A percentile compares a stretch with the other conserved stretches of the same genome.
phyloP scores from a whole-genome alignment of 2,329 filamentous ascomycete species.

The Falciphora oryzae region DNA sequence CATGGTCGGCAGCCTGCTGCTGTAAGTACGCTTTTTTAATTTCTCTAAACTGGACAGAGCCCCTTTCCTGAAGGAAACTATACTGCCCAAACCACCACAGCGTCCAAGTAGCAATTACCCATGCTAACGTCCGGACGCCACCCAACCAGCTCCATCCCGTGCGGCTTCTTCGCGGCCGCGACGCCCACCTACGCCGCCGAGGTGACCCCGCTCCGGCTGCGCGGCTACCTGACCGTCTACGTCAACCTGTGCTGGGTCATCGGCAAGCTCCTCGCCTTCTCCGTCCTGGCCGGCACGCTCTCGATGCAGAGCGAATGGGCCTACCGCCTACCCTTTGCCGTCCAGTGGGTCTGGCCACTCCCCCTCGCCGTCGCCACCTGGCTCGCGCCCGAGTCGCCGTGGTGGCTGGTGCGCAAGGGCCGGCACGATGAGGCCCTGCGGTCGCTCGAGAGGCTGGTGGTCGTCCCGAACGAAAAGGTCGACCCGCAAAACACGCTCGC shows the following conservation, averaged over 20 bases:
- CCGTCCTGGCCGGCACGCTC: conserved; percentile 37
- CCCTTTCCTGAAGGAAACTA: too few species aligned
- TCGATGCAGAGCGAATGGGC: conserved; percentile 39
- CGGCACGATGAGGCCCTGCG: conserved; percentile 33
- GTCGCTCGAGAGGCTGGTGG: conserved; percentile 38
- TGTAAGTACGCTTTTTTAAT: background rate
- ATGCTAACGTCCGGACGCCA: background rate
- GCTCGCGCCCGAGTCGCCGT: conserved; percentile 44
- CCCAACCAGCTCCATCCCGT: conserved; percentile 33
- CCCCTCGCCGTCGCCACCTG: conserved; percentile 37
- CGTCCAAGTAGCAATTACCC: background rate
- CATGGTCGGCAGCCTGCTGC: conserved; percentile 38
- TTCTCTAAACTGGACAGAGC: background rate
- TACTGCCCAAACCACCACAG: too few species aligned
- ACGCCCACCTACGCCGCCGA: conserved; percentile 56
- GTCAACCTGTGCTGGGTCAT: conserved; percentile 59
- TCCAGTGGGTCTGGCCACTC: conserved; percentile 45
- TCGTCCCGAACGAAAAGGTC: conserved; percentile 27
- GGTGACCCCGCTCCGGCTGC: conserved; percentile 52
- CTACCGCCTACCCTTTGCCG: conserved; percentile 40
- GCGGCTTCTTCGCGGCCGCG: conserved; percentile 54
- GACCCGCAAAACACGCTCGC: conserved; percentile 43
- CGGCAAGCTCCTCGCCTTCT: conserved; percentile 51
- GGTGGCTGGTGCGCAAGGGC: conserved; percentile 42
- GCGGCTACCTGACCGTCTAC: conserved; percentile 52